phyloP scores from a whole-genome alignment of 495 filamentous ascomycete species.

The Penicillium lividum region DNA sequence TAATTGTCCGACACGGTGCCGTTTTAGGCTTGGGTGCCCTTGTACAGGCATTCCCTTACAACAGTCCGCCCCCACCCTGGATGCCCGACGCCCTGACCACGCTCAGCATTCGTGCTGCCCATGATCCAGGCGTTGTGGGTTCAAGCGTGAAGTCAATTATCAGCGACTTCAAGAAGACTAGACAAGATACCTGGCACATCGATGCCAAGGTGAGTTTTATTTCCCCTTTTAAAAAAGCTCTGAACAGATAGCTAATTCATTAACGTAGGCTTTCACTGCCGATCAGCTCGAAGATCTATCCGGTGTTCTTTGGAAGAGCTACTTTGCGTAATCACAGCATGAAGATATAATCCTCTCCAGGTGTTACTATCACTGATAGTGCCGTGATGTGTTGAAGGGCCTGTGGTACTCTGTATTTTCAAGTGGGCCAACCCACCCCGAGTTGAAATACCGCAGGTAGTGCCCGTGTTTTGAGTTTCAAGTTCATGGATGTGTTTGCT shows the following conservation, averaged over 20 bases:
- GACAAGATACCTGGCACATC: conserved; percentile 97
- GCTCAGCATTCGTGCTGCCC: conserved; percentile 80
- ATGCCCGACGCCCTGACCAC: conserved; percentile 90
- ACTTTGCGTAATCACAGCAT: conserved; percentile 70
- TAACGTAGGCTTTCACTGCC: conserved; percentile 74
- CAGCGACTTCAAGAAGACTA: conserved; percentile 98
- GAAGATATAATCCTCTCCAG: background rate
- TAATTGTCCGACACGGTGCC: conserved; percentile 83
- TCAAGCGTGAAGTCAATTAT: conserved; percentile 96
- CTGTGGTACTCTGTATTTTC: background rate
- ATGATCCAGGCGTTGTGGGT: conserved; percentile 88
- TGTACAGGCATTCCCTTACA: conserved; percentile 96
- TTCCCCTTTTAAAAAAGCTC: background rate
- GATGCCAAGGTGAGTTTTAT: conserved; percentile 81
- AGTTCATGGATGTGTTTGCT: conserved; percentile 12
- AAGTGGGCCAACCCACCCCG: background rate
- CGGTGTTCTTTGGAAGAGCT: conserved; percentile 98
- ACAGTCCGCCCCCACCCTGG: conserved; percentile 87
- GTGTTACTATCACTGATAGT: background rate
- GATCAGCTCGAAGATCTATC: conserved; percentile 95
- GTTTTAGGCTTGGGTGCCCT: conserved; percentile 90
- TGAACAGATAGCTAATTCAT: conserved; percentile 25
- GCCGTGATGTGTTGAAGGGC: background rate
- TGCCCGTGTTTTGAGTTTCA: background rate
- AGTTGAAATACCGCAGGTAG: background rate